Conservation (phyloP, 495 filamentous ascomycete genomes). For the Emericellopsis terricola region DNA sequence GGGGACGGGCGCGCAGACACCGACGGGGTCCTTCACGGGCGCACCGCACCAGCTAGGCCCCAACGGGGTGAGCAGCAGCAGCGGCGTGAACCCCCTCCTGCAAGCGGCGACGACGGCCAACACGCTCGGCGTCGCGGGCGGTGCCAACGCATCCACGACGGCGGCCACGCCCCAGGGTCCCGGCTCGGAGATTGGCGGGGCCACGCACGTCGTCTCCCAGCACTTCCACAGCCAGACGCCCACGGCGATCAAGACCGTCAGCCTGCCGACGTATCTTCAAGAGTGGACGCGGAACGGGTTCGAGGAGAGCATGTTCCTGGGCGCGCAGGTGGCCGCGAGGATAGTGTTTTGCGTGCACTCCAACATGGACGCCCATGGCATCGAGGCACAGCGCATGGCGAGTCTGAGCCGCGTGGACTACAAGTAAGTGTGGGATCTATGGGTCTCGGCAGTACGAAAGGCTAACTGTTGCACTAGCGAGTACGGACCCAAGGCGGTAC, state of each 20-base stretch:
- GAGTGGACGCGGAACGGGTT: conserved; percentile 82
- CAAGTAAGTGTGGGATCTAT: too few relatives aligned
- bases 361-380: conserved; percentile 20
- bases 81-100: conserved; percentile 75
- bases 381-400: conserved; percentile 23
- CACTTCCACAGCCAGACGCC: conserved; percentile 85
- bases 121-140: conserved; percentile 35
- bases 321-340: conserved; percentile 60
- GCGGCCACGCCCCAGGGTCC: conserved; percentile 18
- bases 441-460: too few relatives aligned
- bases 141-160: conserved; percentile 16
- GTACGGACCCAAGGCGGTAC: conserved; percentile 22
- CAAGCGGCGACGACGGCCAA: conserved; percentile 71
- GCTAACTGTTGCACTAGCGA: too few relatives aligned
- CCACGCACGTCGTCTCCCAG: conserved; percentile 20
- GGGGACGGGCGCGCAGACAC: conserved; percentile 84
- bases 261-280: conserved; percentile 71
- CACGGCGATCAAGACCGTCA: conserved; percentile 60
- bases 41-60: conserved; percentile 25
- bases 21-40: conserved; percentile 43
- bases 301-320: conserved; percentile 66
- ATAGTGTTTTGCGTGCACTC: conserved; percentile 41
- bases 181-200: conserved; percentile 7
- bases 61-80: too few relatives aligned
- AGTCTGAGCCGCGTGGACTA: conserved; percentile 27